Percentiles rank a stretch among this genome's conserved stretches.
Evolutionary conservation across 2,329 filamentous ascomycete species (phyloP).

Genomic region (Calonectria ilicicola): DNA sequence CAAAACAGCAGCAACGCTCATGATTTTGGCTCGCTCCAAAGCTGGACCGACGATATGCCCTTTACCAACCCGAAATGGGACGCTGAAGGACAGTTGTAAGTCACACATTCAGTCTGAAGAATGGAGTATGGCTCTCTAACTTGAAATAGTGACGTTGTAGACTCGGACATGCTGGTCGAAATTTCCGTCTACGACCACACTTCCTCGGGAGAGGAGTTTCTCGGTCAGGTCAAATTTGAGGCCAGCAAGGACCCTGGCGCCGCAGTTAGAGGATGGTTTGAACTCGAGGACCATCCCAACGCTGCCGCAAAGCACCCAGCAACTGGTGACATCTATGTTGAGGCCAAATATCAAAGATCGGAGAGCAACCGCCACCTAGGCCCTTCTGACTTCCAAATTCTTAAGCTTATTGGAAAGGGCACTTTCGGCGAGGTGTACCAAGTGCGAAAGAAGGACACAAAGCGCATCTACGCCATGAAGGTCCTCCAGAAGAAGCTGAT

Average conservation of each 20-base stretch:
- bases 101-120: background rate
- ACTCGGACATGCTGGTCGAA: background rate
- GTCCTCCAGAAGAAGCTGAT: conserved; percentile 99
- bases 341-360: background rate
- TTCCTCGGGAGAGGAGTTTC: background rate
- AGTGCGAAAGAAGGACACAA: conserved; percentile 95
- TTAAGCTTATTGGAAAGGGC: conserved; percentile 96
- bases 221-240: background rate
- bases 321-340: background rate
- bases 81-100: background rate
- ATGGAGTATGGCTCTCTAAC: background rate
- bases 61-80: background rate
- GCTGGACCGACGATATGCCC: background rate
- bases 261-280: background rate
- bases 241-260: background rate
- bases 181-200: background rate
- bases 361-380: background rate
- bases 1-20: background rate
- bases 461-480: conserved; percentile 98
- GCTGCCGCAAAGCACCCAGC: background rate
- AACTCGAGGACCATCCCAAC: background rate
- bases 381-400: conserved; percentile 60
- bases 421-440: conserved; percentile 99
- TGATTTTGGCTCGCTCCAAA: background rate
- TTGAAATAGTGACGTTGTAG: background rate